Conservation (phyloP, 1,284 basidiomycete species). For the Heterobasidion occidentale region DNA sequence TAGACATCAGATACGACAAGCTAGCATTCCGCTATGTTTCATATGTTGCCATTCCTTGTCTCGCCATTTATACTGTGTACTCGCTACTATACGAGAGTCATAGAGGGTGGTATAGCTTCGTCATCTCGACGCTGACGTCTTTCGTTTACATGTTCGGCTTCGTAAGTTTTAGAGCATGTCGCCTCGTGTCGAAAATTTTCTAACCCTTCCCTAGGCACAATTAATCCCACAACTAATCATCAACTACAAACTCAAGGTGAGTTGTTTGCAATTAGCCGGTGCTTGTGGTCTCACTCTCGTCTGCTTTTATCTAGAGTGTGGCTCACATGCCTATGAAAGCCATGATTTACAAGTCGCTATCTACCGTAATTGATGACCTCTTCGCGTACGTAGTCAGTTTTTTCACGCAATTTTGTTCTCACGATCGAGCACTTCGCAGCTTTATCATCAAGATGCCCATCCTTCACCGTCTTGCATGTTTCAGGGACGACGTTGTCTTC, state of each 20-base stretch:
- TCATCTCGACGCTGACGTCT: slow-evolving; percentile 80
- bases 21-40: slow-evolving; percentile 89
- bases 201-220: slow-evolving; percentile 52
- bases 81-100: slow-evolving; percentile 87
- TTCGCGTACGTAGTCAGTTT: slow-evolving; percentile 58
- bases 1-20: slow-evolving; percentile 59
- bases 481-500: slow-evolving; percentile 91
- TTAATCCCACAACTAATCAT: slow-evolving; percentile 89
- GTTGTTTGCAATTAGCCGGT: slow-evolving; percentile 12
- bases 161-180: slow-evolving; percentile 33
- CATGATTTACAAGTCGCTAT: slow-evolving; percentile 91
- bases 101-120: slow-evolving; percentile 92
- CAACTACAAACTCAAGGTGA: slow-evolving; percentile 92
- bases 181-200: neutral
- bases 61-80: slow-evolving; percentile 85
- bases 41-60: slow-evolving; percentile 77
- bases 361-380: slow-evolving; percentile 88
- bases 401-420: neutral
- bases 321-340: slow-evolving; percentile 96
- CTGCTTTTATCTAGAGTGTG: slow-evolving; percentile 44
- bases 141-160: slow-evolving; percentile 98
- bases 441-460: slow-evolving; percentile 97
- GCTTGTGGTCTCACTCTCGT: neutral
- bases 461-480: slow-evolving; percentile 84
- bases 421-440: slow-evolving; percentile 27